Evolutionary conservation across 2,329 filamentous ascomycete species (phyloP).

Genomic region (Coleophoma crateriformis): DNA sequence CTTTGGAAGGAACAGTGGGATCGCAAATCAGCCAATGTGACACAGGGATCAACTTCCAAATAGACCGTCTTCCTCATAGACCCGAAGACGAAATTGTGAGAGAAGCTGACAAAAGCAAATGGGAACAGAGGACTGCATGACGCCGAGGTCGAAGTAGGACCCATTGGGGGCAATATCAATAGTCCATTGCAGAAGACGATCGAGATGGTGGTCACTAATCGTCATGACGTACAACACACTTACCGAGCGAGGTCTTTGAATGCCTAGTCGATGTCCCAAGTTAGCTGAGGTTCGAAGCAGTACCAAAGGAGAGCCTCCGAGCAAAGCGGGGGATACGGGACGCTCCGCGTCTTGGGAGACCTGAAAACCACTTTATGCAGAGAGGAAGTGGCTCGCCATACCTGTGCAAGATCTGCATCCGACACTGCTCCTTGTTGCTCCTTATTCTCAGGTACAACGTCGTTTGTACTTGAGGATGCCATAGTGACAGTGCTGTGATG

Average conservation of each 20-base stretch:
- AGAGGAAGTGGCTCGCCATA: slow-evolving; percentile 4
- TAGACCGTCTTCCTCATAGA: too few species aligned
- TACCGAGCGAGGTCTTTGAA: slow-evolving; percentile 32
- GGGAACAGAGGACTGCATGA: not conserved
- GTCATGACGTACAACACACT: not conserved
- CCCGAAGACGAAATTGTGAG: too few species aligned
- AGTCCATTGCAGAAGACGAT: not conserved
- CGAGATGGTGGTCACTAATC: not conserved
- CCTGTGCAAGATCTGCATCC: slow-evolving; percentile 14
- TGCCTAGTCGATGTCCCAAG: slow-evolving; percentile 19
- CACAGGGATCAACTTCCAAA: too few species aligned
- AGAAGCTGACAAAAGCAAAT: too few species aligned
- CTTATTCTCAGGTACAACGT: not conserved
- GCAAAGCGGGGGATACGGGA: too few species aligned
- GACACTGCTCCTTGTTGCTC: not conserved
- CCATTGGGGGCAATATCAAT: not conserved
- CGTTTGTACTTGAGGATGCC: slow-evolving; percentile 6
- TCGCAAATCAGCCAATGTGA: too few species aligned
- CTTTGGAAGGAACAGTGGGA: too few species aligned
- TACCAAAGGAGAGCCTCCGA: not conserved
- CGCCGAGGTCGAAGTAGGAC: not conserved
- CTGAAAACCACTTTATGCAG: too few species aligned
- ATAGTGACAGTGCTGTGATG: slow-evolving; percentile 1
- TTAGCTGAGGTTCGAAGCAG: not conserved
- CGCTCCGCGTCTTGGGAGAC: too few species aligned